phyloP scores from a whole-genome alignment of 306 rosid species.

The Bauhinia variegata region DNA sequence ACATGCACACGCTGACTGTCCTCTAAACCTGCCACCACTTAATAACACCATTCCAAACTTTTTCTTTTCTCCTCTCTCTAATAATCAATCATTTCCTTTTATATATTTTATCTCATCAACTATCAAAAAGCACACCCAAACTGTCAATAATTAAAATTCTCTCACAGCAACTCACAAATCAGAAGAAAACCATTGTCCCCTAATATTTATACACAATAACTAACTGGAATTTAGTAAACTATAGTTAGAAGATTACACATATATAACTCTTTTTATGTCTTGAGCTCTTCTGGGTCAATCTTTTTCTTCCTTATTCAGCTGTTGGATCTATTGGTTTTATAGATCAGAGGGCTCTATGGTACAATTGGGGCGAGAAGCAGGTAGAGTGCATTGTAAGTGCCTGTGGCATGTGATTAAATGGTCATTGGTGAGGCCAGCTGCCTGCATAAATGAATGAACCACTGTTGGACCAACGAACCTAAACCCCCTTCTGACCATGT shows the following conservation, averaged over 20 bases:
- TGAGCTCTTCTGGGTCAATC: conserved; percentile 37
- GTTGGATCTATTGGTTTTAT: conserved; percentile 33
- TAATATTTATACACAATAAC: conserved; percentile 58
- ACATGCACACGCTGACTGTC: conserved; percentile 76
- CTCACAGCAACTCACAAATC: conserved; percentile 48
- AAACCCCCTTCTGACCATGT: conserved; percentile 90
- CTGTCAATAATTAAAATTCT: conserved; percentile 39
- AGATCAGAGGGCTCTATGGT: conserved; percentile 31
- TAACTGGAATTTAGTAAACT: conserved; percentile 31
- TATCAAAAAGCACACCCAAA: conserved; percentile 45
- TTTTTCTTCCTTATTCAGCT: conserved; percentile 28
- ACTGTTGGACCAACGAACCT: conserved; percentile 96
- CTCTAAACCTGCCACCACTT: conserved; percentile 47
- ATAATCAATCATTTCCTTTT: conserved; percentile 10
- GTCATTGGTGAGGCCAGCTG: conserved; percentile 91
- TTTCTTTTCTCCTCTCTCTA: conserved; percentile 5
- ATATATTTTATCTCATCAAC: background rate
- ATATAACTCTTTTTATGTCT: conserved; percentile 27
- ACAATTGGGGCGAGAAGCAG: conserved; percentile 44
- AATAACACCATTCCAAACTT: conserved; percentile 39
- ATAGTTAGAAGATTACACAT: conserved; percentile 58
- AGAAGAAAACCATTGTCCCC: conserved; percentile 28
- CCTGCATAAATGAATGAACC: conserved; percentile 93
- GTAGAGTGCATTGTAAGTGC: conserved; percentile 74
- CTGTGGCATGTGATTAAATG: conserved; percentile 85